These are phyloP conservation scores for Lipomyces lipofer DNA, from an alignment of 805 yeast genomes.

Conservation along the genomic window DNA sequence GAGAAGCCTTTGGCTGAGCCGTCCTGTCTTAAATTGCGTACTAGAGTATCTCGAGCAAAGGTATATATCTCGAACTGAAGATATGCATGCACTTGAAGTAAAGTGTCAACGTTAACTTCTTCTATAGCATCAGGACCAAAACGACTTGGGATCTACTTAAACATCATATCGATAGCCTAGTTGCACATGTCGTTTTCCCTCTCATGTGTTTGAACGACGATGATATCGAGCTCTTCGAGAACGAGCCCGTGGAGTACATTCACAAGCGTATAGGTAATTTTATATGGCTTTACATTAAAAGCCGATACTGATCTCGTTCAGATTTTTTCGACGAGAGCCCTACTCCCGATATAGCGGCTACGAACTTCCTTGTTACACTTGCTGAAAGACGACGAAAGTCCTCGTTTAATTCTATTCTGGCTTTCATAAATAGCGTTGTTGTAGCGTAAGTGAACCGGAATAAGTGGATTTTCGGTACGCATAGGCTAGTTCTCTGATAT, in stretches of 20 bases:
- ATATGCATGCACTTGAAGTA: constrained; percentile 14
- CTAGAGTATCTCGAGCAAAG: constrained; percentile 25
- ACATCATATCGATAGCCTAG: constrained; percentile 62
- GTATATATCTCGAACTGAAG: not conserved
- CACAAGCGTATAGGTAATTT: constrained; percentile 69
- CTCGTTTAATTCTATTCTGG: constrained; percentile 60
- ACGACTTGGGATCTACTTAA: constrained; percentile 66
- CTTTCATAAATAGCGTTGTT: constrained; percentile 56
- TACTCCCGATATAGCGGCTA: constrained; percentile 79
- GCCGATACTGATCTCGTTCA: too few species aligned
- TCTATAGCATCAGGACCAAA: constrained; percentile 58
- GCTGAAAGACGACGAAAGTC: constrained; percentile 64
- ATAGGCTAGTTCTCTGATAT: too few species aligned
- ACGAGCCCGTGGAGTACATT: constrained; percentile 86
- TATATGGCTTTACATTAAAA: too few species aligned
- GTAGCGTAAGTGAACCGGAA: constrained; percentile 8
- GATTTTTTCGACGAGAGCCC: constrained; percentile 55
- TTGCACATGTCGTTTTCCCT: constrained; percentile 75
- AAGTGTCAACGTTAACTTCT: constrained; percentile 65
- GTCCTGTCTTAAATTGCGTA: constrained; percentile 62
- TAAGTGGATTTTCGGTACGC: too few species aligned
- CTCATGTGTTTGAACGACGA: constrained; percentile 68
- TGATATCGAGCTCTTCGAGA: constrained; percentile 72
- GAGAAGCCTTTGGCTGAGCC: constrained; percentile 66
- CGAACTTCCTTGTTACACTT: constrained; percentile 68